These are phyloP conservation scores for Diaporthe humulicola DNA, from an alignment of 2,329 filamentous ascomycete genomes.

Conservation along the genomic window DNA sequence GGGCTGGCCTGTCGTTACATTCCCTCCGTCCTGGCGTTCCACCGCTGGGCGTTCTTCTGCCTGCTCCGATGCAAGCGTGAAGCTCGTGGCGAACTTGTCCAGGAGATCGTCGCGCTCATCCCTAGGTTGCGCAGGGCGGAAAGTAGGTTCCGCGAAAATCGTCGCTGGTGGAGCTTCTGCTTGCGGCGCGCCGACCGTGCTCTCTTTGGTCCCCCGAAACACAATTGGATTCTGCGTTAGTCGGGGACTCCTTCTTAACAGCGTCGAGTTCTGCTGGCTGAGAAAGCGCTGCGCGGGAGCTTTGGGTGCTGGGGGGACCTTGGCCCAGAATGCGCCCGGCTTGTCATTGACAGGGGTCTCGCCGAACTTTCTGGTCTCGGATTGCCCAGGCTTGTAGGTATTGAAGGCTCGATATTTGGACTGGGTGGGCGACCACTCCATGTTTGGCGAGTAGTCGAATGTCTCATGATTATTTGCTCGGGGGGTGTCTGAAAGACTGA, in stretches of 20 bases:
- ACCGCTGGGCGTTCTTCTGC: not conserved
- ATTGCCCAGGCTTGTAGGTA: conserved; percentile 54
- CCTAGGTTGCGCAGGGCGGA: conserved; percentile 64
- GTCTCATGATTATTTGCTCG: conserved; percentile 26
- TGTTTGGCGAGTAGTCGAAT: conserved; percentile 66
- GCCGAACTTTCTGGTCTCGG: conserved; percentile 59
- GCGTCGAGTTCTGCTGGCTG: conserved; percentile 71
- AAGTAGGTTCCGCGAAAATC: conserved; percentile 69
- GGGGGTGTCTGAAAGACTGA: conserved; percentile 42
- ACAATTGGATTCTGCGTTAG: conserved; percentile 58
- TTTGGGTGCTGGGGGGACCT: conserved; percentile 76
- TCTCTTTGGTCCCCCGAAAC: conserved; percentile 58
- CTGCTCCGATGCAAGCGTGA: conserved; percentile 49
- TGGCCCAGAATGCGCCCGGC: conserved; percentile 75
- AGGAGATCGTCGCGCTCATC: conserved; percentile 59
- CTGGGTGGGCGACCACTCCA: conserved; percentile 80
- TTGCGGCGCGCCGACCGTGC: conserved; percentile 32
- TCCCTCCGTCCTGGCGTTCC: not conserved
- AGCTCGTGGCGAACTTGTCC: conserved; percentile 59
- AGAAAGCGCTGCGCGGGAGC: conserved; percentile 73
- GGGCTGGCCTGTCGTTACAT: not conserved
- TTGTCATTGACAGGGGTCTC: conserved; percentile 59
- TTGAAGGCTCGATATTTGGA: conserved; percentile 70
- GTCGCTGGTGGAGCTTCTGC: conserved; percentile 29
- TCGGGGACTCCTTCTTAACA: conserved; percentile 61